Evolutionary conservation across 2,329 filamentous ascomycete species (phyloP).

Genomic region (Aspergillus awamori): DNA sequence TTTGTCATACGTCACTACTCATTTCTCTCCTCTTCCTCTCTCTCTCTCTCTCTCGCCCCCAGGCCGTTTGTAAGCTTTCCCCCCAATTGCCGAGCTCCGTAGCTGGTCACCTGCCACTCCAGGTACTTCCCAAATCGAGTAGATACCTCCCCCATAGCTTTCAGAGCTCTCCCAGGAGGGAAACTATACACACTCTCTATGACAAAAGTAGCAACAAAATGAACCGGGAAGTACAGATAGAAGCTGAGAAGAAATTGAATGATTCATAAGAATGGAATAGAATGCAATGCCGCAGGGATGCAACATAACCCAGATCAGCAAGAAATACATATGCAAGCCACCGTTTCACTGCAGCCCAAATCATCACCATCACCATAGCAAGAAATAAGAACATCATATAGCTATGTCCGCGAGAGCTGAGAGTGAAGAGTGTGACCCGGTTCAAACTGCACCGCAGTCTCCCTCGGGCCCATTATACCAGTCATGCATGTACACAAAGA

Average conservation of each 20-base stretch:
- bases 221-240: neutral
- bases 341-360: neutral
- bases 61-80: too few relatives aligned
- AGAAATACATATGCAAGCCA: slow-evolving; percentile 2
- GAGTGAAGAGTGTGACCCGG: neutral
- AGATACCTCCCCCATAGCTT: too few relatives aligned
- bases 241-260: neutral
- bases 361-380: neutral
- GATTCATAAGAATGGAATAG: neutral
- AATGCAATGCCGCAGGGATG: slow-evolving; percentile 4
- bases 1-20: too few relatives aligned
- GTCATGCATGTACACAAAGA: slow-evolving; percentile 2
- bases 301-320: neutral
- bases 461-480: slow-evolving; percentile 1
- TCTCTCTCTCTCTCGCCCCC: too few relatives aligned
- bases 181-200: too few relatives aligned
- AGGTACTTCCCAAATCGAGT: too few relatives aligned
- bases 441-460: slow-evolving; percentile 16
- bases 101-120: too few relatives aligned
- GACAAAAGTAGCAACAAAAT: neutral
- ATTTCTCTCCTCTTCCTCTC: too few relatives aligned
- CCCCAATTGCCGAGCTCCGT: too few relatives aligned
- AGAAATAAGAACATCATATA: neutral
- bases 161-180: too few relatives aligned
- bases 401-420: slow-evolving; percentile 14